A percentile compares a stretch with the other conserved stretches of the same genome.
phyloP scores from a whole-genome alignment of 1,284 basidiomycete species.

The Chiua sp. region DNA sequence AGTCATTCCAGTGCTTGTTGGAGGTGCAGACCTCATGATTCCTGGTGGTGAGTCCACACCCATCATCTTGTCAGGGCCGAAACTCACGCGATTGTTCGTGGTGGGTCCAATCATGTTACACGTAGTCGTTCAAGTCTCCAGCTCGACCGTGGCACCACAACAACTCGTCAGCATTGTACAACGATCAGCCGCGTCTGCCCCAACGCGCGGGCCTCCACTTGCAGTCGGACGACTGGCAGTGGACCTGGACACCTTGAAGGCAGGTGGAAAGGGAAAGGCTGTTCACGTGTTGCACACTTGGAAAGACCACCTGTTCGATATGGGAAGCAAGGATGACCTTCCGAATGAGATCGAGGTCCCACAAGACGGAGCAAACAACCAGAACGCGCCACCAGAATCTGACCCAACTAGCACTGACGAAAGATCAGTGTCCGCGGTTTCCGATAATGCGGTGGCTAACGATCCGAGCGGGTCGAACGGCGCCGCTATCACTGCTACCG shows the following conservation, averaged over 20 bases:
- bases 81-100: constrained; percentile 4
- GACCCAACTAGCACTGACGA: constrained; percentile 5
- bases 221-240: constrained; percentile 75
- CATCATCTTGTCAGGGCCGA: not conserved
- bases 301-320: constrained; percentile 74
- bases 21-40: constrained; percentile 82
- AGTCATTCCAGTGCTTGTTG: constrained; percentile 68
- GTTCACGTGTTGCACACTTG: constrained; percentile 71
- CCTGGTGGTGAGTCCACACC: constrained; percentile 64
- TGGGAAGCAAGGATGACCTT: constrained; percentile 63
- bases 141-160: constrained; percentile 41
- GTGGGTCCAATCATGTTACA: not conserved
- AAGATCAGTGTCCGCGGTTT: constrained; percentile 7
- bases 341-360: constrained; percentile 47
- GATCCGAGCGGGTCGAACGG: constrained; percentile 16
- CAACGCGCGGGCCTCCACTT: constrained; percentile 54
- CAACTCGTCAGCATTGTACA: constrained; percentile 67
- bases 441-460: constrained; percentile 23
- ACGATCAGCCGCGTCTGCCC: constrained; percentile 41
- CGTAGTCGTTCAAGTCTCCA: constrained; percentile 62
- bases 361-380: constrained; percentile 24
- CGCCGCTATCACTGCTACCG: constrained; percentile 3
- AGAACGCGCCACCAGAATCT: constrained; percentile 17
- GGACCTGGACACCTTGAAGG: constrained; percentile 48
- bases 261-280: constrained; percentile 71